phyloP scores from a whole-genome alignment of 2,329 filamentous ascomycete genomes.

The Colletotrichum graminicola region DNA sequence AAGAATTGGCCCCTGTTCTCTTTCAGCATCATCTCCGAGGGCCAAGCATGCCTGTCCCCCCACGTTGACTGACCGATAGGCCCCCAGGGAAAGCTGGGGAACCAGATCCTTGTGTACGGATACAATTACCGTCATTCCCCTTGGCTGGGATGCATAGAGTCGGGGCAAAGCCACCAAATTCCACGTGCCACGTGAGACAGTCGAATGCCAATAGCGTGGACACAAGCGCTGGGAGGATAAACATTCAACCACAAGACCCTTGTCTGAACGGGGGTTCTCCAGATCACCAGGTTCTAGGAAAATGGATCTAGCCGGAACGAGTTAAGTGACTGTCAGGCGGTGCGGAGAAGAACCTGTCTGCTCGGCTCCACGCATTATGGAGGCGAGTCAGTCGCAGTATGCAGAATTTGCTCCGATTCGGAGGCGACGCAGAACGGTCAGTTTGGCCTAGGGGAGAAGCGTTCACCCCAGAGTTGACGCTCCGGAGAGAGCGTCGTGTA shows the following conservation, averaged over 20 bases:
- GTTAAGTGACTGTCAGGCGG: conserved; percentile 20
- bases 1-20: conserved; percentile 10
- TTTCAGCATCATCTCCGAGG: conserved; percentile 11
- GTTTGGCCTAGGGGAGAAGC: conserved; percentile 34
- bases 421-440: conserved; percentile 26
- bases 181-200: conserved; percentile 36
- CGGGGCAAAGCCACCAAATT: conserved; percentile 6
- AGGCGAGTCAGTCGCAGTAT: conserved; percentile 21
- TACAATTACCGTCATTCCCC: conserved; percentile 5
- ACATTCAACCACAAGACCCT: conserved; percentile 29
- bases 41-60: conserved; percentile 9
- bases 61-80: conserved; percentile 1
- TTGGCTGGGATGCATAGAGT: conserved; percentile 23
- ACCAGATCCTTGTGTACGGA: conserved; percentile 9
- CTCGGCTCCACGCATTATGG: conserved; percentile 35
- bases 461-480: conserved; percentile 37
- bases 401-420: conserved; percentile 42
- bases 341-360: conserved; percentile 32
- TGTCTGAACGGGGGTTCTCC: conserved; percentile 37
- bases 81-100: conserved; percentile 32
- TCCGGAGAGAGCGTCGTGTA: conserved; percentile 4
- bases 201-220: conserved; percentile 16
- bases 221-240: conserved; percentile 33
- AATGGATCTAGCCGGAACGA: conserved; percentile 36
- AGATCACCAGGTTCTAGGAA: conserved; percentile 26